Base-by-base conservation (phyloP, 306 rosid genomes). In the Purshia tridentata region DNA sequence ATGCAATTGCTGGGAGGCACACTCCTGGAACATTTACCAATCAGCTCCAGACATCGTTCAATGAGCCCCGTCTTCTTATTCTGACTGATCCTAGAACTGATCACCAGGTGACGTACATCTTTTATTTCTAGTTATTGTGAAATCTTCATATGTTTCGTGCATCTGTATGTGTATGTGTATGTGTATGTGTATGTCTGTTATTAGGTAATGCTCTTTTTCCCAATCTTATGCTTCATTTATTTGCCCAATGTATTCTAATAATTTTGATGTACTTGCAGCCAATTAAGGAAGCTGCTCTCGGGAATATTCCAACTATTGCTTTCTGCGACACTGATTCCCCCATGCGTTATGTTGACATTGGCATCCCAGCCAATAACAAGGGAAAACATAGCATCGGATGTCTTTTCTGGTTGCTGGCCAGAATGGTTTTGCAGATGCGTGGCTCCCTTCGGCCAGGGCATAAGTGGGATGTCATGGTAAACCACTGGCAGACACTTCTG, bases 71-170 rank as follows among this genome's bases (percentile, higher is more conserved):
- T 2, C 91, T 94, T 23, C 91, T 94, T 1, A 89, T 94, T 10
- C 87, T 94, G 13, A 94, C 98, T 0, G 98, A 94, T 57, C 98
- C 98, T 40, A 81, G 98, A 70, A 94, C 98, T 0, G 98, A 91
- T 73, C 96, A 89, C 49, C 97, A 93, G 98, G 97, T 93, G 23
- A 55, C 76, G 65, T 35, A 22, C 22, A 22, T 47, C 41, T 47
- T 12, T 53, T 5, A 10, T 42, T 41, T 74, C 29, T 29, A 0
- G 14, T 14, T 10, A 11, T 53, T 67, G 19, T 22, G 41, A 55
- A 40, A 1, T 12, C 8, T 45, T 46, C 22, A 56, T n/a, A 6
- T 62, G 6, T 47, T 22, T 61, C 2, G 50, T 29, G 46, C 1
- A 15, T 14, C 8, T 37, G 11, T 23, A 29, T 20, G 5, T 54